phyloP scores from a whole-genome alignment of 208 protist genomes.

The Trypanosoma brucei region DNA sequence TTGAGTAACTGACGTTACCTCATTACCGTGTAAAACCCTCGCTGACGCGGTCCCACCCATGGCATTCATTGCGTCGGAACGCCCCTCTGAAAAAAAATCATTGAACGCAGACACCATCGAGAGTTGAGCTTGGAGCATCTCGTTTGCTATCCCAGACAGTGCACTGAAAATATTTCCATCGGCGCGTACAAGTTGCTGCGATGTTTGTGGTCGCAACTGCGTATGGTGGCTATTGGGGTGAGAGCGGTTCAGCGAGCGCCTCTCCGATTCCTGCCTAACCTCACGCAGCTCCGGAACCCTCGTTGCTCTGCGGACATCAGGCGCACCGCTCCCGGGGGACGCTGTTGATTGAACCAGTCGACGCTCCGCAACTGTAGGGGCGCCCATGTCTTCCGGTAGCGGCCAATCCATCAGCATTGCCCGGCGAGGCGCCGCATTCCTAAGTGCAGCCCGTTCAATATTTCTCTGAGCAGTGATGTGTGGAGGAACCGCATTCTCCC shows the following conservation, averaged over 20 bases:
- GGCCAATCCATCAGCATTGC: slow-evolving; percentile 24
- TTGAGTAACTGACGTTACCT: too few species aligned
- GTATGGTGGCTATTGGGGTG: not conserved
- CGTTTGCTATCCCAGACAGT: not conserved
- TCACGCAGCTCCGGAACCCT: not conserved
- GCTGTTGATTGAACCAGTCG: not conserved
- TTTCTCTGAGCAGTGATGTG: slow-evolving; percentile 16
- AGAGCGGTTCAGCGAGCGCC: not conserved
- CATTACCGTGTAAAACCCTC: too few species aligned
- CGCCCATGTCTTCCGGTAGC: slow-evolving; percentile 15
- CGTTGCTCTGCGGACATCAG: not conserved
- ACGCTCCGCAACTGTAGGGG: too few species aligned
- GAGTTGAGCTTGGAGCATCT: not conserved
- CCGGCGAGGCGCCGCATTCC: not conserved
- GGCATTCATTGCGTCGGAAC: not conserved
- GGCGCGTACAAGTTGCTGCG: not conserved
- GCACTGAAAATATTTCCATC: not conserved
- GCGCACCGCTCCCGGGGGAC: not conserved
- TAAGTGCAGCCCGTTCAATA: not conserved
- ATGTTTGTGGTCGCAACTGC: not conserved
- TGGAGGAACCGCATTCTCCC: slow-evolving; percentile 25
- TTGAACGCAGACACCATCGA: not conserved
- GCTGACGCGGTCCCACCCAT: not conserved
- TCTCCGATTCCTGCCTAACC: not conserved
- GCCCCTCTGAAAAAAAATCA: not conserved